Conservation (phyloP, 495 filamentous ascomycete species). For the Jackrogersella multiformis region DNA sequence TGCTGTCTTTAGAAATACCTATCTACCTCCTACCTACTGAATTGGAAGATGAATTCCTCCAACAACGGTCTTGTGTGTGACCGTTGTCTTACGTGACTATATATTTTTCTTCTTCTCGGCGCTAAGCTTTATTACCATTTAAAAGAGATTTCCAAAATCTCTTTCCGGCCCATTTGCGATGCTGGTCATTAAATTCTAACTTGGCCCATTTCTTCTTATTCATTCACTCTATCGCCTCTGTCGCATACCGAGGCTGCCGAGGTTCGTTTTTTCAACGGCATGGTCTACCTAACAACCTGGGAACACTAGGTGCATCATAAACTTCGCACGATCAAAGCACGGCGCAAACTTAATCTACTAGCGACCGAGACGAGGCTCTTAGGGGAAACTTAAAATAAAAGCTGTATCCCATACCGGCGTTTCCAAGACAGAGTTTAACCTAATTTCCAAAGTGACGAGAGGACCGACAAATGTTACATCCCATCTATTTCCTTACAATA, state of each 20-base stretch:
- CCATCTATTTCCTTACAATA: constrained; percentile 2
- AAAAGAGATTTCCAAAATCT: not conserved
- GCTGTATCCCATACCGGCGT: not conserved
- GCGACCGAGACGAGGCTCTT: constrained; percentile 11
- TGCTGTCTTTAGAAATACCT: constrained; percentile 2
- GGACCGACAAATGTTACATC: not conserved
- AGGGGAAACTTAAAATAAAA: constrained; percentile 20
- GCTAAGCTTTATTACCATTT: not conserved
- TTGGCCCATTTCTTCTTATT: constrained; percentile 18
- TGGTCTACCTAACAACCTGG: constrained; percentile 13
- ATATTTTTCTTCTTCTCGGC: not conserved
- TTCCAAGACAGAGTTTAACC: constrained; percentile 5
- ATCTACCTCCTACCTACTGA: not conserved
- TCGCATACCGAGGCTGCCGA: constrained; percentile 34
- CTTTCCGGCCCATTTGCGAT: constrained; percentile 15
- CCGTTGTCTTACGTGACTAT: constrained; percentile 3
- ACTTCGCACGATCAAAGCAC: constrained; percentile 15
- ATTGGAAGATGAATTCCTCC: constrained; percentile 10
- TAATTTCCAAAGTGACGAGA: not conserved
- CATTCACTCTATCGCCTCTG: not conserved
- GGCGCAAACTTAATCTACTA: constrained; percentile 6
- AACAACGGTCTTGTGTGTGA: constrained; percentile 1
- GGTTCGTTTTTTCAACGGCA: constrained; percentile 15
- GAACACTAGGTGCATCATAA: too few species aligned
- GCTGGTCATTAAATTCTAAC: not conserved